These are phyloP conservation scores for Ganoderma lingzhi DNA, from an alignment of 1,284 basidiomycete species.

Conservation along the genomic window DNA sequence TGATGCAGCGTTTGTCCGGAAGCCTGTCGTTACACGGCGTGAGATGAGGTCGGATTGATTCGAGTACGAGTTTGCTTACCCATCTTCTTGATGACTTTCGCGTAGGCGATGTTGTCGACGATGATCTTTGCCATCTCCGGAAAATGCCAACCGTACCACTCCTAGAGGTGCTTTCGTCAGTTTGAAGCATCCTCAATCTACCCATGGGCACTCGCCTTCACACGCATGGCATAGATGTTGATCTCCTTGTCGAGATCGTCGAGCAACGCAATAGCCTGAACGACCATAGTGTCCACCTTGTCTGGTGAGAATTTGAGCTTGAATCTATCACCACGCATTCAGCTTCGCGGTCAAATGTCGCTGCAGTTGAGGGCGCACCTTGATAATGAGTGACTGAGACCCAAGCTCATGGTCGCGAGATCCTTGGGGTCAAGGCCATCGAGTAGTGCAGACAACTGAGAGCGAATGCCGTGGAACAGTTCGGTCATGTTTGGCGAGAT, in stretches of 20 bases:
- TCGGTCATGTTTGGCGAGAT: conserved; percentile 70
- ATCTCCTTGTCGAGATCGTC: conserved; percentile 99
- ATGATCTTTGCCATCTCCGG: conserved; percentile 99
- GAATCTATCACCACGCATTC: conserved; percentile 65
- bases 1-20: conserved; percentile 91
- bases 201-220: conserved; percentile 71
- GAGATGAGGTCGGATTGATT: background rate
- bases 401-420: conserved; percentile 96
- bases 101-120: conserved; percentile 96
- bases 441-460: conserved; percentile 87
- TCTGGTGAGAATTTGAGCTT: conserved; percentile 99
- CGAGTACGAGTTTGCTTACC: conserved; percentile 52
- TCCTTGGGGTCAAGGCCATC: conserved; percentile 95
- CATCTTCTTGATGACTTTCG: conserved; percentile 90
- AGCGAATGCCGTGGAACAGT: conserved; percentile 95
- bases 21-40: conserved; percentile 55
- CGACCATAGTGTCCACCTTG: conserved; percentile 99
- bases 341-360: background rate
- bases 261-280: conserved; percentile 97
- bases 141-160: conserved; percentile 99
- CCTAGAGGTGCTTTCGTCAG: conserved; percentile 54
- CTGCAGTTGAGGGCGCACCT: conserved; percentile 55
- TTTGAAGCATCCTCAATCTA: conserved; percentile 8
- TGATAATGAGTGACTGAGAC: conserved; percentile 95
- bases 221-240: conserved; percentile 99